Percentiles rank a stretch among this genome's conserved stretches.
Conservation (phyloP, 768 basidiomycete genomes). For the Royoungia palumana region DNA sequence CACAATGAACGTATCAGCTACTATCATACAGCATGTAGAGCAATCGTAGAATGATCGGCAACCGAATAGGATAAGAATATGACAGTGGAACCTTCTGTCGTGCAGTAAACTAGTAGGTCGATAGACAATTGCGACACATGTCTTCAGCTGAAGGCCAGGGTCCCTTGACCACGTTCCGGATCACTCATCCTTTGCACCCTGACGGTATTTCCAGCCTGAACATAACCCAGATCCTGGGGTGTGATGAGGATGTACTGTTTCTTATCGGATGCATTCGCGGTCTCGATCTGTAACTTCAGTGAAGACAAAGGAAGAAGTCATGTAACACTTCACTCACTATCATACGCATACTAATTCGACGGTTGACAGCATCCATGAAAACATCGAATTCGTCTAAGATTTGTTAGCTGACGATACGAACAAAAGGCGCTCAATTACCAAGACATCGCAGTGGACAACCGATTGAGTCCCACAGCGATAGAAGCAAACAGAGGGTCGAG, state of each 20-base stretch:
- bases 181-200: slow-evolving; percentile 76
- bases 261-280: slow-evolving; percentile 80
- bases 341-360: slow-evolving; percentile 93
- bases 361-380: slow-evolving; percentile 93
- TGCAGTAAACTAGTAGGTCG: neutral
- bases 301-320: neutral
- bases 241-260: slow-evolving; percentile 96
- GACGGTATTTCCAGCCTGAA: slow-evolving; percentile 64
- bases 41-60: slow-evolving; percentile 2
- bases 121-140: too few relatives aligned
- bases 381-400: slow-evolving; percentile 91
- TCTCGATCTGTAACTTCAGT: slow-evolving; percentile 62
- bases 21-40: neutral
- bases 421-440: slow-evolving; percentile 41
- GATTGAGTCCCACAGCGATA: slow-evolving; percentile 96
- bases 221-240: slow-evolving; percentile 86
- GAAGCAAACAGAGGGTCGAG: slow-evolving; percentile 87
- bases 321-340: slow-evolving; percentile 52
- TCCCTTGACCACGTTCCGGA: slow-evolving; percentile 66
- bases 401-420: slow-evolving; percentile 10
- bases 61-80: slow-evolving; percentile 10
- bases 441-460: slow-evolving; percentile 92
- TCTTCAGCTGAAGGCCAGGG: slow-evolving; percentile 34
- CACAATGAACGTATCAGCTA: neutral
- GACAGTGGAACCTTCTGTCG: neutral